These are phyloP conservation scores for Geranium incanum DNA, from an alignment of 441 rosid species.

Conservation along the genomic window DNA sequence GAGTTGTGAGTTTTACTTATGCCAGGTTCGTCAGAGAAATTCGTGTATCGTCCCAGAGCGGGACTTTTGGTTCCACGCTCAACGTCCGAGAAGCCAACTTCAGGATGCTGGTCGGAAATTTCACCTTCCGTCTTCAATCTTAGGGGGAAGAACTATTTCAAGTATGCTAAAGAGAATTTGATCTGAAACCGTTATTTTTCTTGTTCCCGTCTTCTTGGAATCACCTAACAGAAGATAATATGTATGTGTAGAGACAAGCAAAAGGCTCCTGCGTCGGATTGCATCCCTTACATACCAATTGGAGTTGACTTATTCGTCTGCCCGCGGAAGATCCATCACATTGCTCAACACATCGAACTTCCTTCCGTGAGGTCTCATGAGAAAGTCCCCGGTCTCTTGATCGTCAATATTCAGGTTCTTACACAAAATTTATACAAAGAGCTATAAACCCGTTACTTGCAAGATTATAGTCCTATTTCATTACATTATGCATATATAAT, in stretches of 20 bases:
- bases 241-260: conserved; percentile 50
- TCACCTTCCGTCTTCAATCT: conserved; percentile 65
- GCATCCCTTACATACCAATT: conserved; percentile 57
- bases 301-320: conserved; percentile 60
- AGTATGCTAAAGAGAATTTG: conserved; percentile 26
- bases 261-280: conserved; percentile 51
- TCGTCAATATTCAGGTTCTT: conserved; percentile 61
- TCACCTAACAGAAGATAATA: not conserved
- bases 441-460: not conserved
- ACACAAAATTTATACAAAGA: not conserved
- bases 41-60: conserved; percentile 51
- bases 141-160: conserved; percentile 65
- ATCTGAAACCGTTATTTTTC: not conserved
- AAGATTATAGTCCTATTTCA: not conserved
- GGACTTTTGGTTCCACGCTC: conserved; percentile 43
- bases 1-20: no score
- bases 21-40: conserved; percentile 44
- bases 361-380: conserved; percentile 38
- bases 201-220: not conserved
- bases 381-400: conserved; percentile 46
- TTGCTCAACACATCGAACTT: conserved; percentile 74
- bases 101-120: conserved; percentile 65
- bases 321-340: conserved; percentile 58
- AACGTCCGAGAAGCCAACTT: conserved; percentile 40
- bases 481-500: not conserved